Base-by-base conservation (phyloP, 176 grass and related monocot genomes). In the Triticum dicoccoides region DNA sequence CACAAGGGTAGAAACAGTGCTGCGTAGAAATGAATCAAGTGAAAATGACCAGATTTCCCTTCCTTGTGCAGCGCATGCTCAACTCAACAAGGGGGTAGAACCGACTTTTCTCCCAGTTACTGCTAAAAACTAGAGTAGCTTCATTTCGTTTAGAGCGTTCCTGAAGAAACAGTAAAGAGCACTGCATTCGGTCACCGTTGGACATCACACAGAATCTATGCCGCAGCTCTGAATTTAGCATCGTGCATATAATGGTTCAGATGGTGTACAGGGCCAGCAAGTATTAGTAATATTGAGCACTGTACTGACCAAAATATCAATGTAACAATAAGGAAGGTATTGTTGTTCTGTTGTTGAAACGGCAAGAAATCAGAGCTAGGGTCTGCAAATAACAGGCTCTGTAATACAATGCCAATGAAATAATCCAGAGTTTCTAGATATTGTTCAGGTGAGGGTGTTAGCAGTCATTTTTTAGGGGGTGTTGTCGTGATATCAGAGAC, bases 301-400 rank as follows among this genome's bases (percentile, higher is more conserved):
- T 78, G 64, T 52, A 64, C 39, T 72, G 73, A 80, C 41, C 66
- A 70, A 47, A 61, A 67, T 63, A 81, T 81, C 63, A 63, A 21
- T 7, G 59, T 76, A 76, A 70, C 63, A 81, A 88, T 85, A 49
- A 81, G 69, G 30, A 23, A 61, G 11, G 15, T 29, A 84, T 73
- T 87, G 65, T 80, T 90, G 65, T 80, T 91, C 61, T 47, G 23
- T 25, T 68, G 82, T 84, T 83, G 77, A 47, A 90, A 87, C 39
- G 79, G 7, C 56, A 79, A 80, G 25, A 71, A 79, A 83, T 86
- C 54, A 72, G 70, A 81, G 86, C 30, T 81, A 63, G 81, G 64
- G 70, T 82, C 15, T 76, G 68, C 63, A 76, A 74, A 84, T 59
- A 76, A 76, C 69, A 81, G 56, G 56, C 77, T 77, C 39, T 29